phyloP scores from a whole-genome alignment of 2,329 filamentous ascomycete species.

The Fusarium sacchari region DNA sequence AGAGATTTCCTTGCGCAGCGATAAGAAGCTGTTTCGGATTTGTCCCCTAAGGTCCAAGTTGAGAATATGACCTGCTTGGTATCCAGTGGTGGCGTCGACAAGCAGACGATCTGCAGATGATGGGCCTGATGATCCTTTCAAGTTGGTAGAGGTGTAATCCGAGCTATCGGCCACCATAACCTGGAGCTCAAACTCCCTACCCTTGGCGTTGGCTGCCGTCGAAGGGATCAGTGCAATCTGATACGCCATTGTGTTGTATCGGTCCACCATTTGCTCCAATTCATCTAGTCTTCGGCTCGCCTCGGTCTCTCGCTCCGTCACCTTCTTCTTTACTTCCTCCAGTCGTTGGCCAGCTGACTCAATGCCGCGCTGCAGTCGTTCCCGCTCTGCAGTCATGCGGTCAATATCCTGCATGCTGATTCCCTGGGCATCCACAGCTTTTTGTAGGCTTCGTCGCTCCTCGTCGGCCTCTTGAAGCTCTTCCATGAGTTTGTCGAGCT shows the following conservation, averaged over 20 bases:
- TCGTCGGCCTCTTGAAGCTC: conserved; percentile 84
- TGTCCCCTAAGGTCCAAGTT: conserved; percentile 88
- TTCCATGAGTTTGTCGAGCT: conserved; percentile 79
- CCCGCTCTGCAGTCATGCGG: conserved; percentile 95
- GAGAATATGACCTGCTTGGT: conserved; percentile 87
- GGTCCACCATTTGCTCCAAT: conserved; percentile 88
- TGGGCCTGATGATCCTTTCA: conserved; percentile 55
- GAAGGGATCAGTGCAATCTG: conserved; percentile 90
- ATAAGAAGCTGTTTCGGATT: conserved; percentile 80
- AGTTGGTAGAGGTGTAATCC: conserved; percentile 76
- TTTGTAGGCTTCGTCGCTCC: conserved; percentile 82
- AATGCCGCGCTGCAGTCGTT: conserved; percentile 89
- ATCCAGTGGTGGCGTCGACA: conserved; percentile 83
- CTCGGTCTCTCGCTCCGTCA: conserved; percentile 88
- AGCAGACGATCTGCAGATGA: conserved; percentile 77
- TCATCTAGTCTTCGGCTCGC: conserved; percentile 88
- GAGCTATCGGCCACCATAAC: conserved; percentile 82
- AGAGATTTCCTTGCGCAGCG: conserved; percentile 89
- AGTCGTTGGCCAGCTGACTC: conserved; percentile 79
- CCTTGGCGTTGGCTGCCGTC: conserved; percentile 86
- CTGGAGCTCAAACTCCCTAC: conserved; percentile 83
- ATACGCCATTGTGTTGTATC: conserved; percentile 94
- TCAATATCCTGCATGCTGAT: conserved; percentile 99
- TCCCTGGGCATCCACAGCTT: conserved; percentile 88
- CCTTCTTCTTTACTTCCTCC: conserved; percentile 85